phyloP scores from a whole-genome alignment of 1,139 yeast genomes.

The Ogataea hybrid region DNA sequence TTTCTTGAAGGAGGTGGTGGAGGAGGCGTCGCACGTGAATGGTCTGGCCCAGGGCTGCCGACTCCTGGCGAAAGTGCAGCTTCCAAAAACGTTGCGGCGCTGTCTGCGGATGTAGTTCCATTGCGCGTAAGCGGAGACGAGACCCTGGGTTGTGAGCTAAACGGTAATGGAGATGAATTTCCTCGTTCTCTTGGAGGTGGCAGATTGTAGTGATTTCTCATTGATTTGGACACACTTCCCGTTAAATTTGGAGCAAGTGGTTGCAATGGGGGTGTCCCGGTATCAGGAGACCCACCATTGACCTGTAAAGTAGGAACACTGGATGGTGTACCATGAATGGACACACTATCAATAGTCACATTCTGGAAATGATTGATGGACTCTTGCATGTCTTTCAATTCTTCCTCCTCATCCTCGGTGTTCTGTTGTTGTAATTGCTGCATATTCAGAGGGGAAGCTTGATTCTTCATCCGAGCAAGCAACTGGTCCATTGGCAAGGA shows the following conservation, averaged over 20 bases:
- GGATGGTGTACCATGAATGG: constrained; percentile 55
- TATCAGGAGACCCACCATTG: constrained; percentile 20
- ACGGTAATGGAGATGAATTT: constrained; percentile 22
- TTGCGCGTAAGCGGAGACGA: constrained; percentile 22
- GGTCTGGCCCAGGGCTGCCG: constrained; percentile 7
- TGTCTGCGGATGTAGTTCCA: constrained; percentile 16
- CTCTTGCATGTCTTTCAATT: constrained; percentile 63
- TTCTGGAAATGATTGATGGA: constrained; percentile 66
- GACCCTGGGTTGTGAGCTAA: constrained; percentile 12
- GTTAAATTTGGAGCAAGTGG: constrained; percentile 33
- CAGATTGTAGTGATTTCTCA: constrained; percentile 22
- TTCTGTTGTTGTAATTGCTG: constrained; percentile 3
- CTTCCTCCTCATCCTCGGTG: constrained; percentile 57
- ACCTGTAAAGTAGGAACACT: constrained; percentile 38
- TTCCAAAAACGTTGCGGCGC: constrained; percentile 18
- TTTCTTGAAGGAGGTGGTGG: constrained; percentile 29
- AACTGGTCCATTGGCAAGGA: constrained; percentile 76
- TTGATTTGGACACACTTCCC: constrained; percentile 32
- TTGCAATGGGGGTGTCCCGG: constrained; percentile 9
- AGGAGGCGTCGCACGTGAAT: constrained; percentile 12
- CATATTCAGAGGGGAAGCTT: constrained; percentile 3
- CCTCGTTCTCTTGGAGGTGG: constrained; percentile 13
- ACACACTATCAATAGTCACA: constrained; percentile 64
- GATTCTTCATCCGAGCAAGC: constrained; percentile 41
- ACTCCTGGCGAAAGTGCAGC: constrained; percentile 22